A percentile compares a stretch with the other conserved stretches of the same genome.
Conservation (phyloP, 2,329 filamentous ascomycete species). For the Cladosporium sp. region DNA sequence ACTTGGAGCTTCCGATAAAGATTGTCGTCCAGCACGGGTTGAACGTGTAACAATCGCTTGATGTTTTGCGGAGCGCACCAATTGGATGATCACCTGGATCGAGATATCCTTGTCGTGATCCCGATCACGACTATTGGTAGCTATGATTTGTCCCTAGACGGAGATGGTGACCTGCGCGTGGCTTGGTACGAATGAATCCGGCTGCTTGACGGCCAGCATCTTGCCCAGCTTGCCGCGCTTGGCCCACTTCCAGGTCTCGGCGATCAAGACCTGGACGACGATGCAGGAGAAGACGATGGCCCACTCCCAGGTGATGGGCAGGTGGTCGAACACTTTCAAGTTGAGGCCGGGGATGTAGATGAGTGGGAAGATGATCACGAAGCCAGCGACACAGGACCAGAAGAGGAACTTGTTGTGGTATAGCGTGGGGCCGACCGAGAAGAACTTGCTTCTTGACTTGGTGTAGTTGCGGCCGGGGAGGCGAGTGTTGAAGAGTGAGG, state of each 20-base stretch:
- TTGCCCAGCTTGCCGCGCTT: constrained; percentile 49
- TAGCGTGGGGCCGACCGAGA: constrained; percentile 18
- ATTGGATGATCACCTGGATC: background rate
- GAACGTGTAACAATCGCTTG: background rate
- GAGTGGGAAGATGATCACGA: constrained; percentile 44
- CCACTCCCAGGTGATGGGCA: constrained; percentile 66
- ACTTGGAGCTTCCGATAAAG: background rate
- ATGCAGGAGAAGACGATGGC: constrained; percentile 61
- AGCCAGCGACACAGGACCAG: constrained; percentile 39
- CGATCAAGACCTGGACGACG: constrained; percentile 60
- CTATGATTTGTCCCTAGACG: background rate
- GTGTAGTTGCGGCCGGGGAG: constrained; percentile 13
- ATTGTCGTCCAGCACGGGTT: background rate
- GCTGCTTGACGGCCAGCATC: constrained; percentile 10
- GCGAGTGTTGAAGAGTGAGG: constrained; percentile 15
- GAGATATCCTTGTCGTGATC: background rate
- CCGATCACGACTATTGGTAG: background rate
- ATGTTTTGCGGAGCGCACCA: background rate
- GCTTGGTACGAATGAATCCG: background rate
- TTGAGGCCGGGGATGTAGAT: constrained; percentile 67
- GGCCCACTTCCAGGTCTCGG: constrained; percentile 65
- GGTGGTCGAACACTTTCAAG: constrained; percentile 62
- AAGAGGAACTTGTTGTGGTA: constrained; percentile 39
- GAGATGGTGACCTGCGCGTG: background rate
- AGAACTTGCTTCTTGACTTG: constrained; percentile 18